Base-by-base conservation (phyloP, 2,329 filamentous ascomycete genomes). In the Diaporthe aspalathi region DNA sequence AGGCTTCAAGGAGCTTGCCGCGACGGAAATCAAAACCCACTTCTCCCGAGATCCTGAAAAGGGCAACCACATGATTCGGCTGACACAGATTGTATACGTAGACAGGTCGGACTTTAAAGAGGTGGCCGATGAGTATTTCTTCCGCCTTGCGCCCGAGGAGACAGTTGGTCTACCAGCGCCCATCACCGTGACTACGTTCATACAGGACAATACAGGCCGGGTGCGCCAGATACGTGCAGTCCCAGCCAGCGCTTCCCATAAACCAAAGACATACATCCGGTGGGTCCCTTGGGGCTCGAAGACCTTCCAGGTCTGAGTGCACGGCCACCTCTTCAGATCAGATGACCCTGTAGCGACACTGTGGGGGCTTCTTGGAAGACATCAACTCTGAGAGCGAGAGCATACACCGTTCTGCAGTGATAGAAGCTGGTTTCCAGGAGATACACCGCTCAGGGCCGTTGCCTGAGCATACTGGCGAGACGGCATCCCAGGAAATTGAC, bases 231-330 rank as follows among this genome's bases (percentile, higher is more conserved):
- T 95, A 72, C 86, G 87, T 40, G 92, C 92, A 17, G 86, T 87
- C 24, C 91, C 91, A 68, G 92, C 93, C 72, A 92, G 7, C 9
- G 5, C 93, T 73, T 89, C 87, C 22, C 90, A 91, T 78, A 89
- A 90, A 76, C 90, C 92, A 52, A 95, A 97, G 83, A 91, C 94
- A 1, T 93, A 90, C 78, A 97, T 98, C 79, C 94, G 97, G 79
- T 98, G 95, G 95, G 93, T 97, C 7, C 90, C 91, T 6, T 89
- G 90, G 49, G 91, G 89, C 1, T 88, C 91, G 0, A 86, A 86
- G 17, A 90, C 90, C 75, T 91, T 92, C 16, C 92, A 95, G 80
- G 93, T 90, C 52, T 92, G 95, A 72, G 86, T 96, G 60, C 92
- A 96, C 83, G 93, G 94, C 79, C 85, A 90, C 3, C 87, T 98